Conservation (phyloP, 2,329 filamentous ascomycete species). For the Aureobasidium sp. region DNA sequence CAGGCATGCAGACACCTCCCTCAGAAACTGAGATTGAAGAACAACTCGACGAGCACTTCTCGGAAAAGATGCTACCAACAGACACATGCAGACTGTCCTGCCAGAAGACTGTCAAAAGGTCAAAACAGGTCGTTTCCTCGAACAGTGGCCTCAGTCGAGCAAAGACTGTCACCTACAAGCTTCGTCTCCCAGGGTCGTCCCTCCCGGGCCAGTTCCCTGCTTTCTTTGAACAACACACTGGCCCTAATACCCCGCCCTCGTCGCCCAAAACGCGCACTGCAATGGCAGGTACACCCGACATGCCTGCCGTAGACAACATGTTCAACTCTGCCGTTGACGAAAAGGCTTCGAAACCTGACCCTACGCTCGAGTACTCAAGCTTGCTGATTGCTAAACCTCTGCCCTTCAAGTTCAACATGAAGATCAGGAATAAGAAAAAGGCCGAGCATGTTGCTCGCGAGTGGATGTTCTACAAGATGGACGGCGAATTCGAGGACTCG, state of each 20-base stretch:
- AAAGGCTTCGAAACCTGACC: constrained; percentile 23
- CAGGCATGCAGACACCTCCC: constrained; percentile 6
- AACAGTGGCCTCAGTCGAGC: neutral
- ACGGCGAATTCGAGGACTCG: constrained; percentile 32
- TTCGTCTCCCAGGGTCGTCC: neutral
- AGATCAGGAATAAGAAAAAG: constrained; percentile 27
- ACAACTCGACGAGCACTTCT: neutral
- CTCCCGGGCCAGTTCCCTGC: constrained; percentile 8
- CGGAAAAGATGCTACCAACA: neutral
- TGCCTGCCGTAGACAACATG: constrained; percentile 1
- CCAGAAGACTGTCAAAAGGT: neutral
- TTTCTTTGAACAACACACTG: constrained; percentile 10
- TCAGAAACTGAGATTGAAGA: constrained; percentile 8
- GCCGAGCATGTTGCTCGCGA: constrained; percentile 27
- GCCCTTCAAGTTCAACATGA: constrained; percentile 36
- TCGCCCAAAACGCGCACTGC: constrained; percentile 1
- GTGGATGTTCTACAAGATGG: constrained; percentile 29
- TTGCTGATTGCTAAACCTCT: constrained; percentile 39
- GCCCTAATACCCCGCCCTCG: constrained; percentile 5
- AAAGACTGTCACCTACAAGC: constrained; percentile 3
- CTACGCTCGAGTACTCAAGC: constrained; percentile 37
- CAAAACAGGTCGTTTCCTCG: neutral
- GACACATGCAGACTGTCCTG: neutral
- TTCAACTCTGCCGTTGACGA: constrained; percentile 13
- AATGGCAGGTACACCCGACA: constrained; percentile 10